phyloP scores from a whole-genome alignment of 495 filamentous ascomycete species.

The Penicillium silybi region DNA sequence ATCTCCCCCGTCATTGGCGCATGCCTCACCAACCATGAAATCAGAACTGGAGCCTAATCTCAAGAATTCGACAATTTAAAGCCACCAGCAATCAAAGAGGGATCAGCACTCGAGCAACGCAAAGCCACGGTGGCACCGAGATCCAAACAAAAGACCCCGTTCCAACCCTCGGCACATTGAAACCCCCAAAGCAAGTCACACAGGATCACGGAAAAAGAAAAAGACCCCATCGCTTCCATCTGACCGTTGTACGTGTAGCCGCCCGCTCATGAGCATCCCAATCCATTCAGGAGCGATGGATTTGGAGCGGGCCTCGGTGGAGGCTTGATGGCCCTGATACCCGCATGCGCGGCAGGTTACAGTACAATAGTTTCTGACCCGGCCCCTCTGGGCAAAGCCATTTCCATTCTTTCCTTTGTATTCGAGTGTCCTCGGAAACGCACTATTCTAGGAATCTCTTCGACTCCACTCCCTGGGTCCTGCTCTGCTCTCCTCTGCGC shows the following conservation, averaged over 20 bases:
- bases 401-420: conserved; percentile 1
- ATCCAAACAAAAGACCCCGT: not conserved
- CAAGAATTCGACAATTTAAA: not conserved
- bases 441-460: not conserved
- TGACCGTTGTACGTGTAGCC: not conserved
- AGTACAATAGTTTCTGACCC: conserved; percentile 18
- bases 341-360: conserved; percentile 13
- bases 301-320: conserved; percentile 1
- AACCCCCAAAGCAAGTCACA: not conserved
- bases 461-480: not conserved
- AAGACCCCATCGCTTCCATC: not conserved
- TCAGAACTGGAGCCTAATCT: conserved; percentile 2
- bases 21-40: not conserved
- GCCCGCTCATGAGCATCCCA: not conserved
- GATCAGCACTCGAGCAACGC: not conserved
- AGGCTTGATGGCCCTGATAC: conserved; percentile 4
- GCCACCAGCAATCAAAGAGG: not conserved
- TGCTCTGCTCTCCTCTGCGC: not conserved
- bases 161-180: not conserved
- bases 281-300: not conserved
- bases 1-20: not conserved
- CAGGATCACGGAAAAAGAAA: not conserved
- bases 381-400: conserved; percentile 1
- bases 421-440: not conserved
- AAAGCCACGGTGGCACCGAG: not conserved